These are phyloP conservation scores for Hyphopichia khmerensis DNA, from an alignment of 1,139 yeast genomes.

Conservation along the genomic window DNA sequence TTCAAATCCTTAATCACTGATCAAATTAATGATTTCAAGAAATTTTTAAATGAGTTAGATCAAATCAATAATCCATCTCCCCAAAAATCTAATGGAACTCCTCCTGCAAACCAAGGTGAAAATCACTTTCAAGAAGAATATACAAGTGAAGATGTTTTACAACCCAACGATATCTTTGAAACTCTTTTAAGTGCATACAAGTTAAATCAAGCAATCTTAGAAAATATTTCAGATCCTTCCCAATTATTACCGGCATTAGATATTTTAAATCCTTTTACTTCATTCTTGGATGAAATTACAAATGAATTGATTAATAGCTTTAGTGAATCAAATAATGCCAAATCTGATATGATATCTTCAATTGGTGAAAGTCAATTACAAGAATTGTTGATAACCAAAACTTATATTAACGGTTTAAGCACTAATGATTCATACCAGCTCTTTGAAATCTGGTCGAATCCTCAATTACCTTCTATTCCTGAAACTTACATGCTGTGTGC, in stretches of 20 bases:
- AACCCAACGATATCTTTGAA: constrained; percentile 41
- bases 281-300: constrained; percentile 20
- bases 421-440: constrained; percentile 14
- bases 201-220: constrained; percentile 31
- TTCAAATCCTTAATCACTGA: constrained; percentile 15
- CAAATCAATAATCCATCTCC: constrained; percentile 6
- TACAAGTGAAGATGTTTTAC: constrained; percentile 29
- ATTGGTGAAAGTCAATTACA: constrained; percentile 21
- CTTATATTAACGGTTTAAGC: constrained; percentile 22
- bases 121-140: constrained; percentile 19
- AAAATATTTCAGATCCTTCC: constrained; percentile 13
- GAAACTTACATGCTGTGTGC: constrained; percentile 41
- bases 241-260: constrained; percentile 8
- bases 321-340: constrained; percentile 17
- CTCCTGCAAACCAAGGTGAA: not conserved
- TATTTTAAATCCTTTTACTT: constrained; percentile 17
- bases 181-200: constrained; percentile 31
- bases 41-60: constrained; percentile 27
- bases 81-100: not conserved
- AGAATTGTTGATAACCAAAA: constrained; percentile 23
- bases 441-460: constrained; percentile 24
- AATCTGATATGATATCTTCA: constrained; percentile 26
- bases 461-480: constrained; percentile 22
- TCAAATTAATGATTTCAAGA: constrained; percentile 26
- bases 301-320: constrained; percentile 21